These are phyloP conservation scores for Circinella umbellata DNA, from an alignment of 371 early-diverging fungal genomes.

Conservation along the genomic window DNA sequence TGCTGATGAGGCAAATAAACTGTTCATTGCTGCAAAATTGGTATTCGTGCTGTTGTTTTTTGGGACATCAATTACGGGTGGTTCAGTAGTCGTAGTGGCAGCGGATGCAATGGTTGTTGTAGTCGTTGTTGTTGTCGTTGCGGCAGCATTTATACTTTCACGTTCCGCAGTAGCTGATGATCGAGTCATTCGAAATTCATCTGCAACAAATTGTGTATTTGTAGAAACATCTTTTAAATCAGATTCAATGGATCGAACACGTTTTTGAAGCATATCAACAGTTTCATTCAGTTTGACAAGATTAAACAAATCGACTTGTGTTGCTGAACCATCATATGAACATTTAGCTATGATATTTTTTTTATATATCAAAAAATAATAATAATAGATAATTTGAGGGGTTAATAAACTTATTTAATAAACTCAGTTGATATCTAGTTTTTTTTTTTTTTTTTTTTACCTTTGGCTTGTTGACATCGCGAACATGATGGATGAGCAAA, in stretches of 20 bases:
- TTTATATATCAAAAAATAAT: too few relatives aligned
- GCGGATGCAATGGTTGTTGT: too few relatives aligned
- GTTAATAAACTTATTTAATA: too few relatives aligned
- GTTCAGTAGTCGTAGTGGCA: too few relatives aligned
- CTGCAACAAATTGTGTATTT: conserved; percentile 24
- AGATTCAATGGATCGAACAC: conserved; percentile 30
- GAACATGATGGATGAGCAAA: conserved; percentile 55
- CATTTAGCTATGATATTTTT: conserved; percentile 19
- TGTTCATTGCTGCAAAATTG: conserved; percentile 4
- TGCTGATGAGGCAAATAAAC: conserved; percentile 10
- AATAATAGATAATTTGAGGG: too few relatives aligned
- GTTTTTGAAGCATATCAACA: conserved; percentile 32
- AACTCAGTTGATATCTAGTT: neutral
- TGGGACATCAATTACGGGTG: too few relatives aligned
- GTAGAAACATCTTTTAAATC: conserved; percentile 27
- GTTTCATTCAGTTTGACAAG: conserved; percentile 35
- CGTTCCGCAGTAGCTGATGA: neutral
- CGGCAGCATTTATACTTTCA: neutral
- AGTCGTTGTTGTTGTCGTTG: too few relatives aligned
- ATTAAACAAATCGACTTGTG: conserved; percentile 40
- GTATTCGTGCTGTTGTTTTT: neutral
- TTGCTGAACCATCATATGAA: conserved; percentile 35
- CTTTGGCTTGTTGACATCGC: conserved; percentile 51
- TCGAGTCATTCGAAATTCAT: conserved; percentile 26
- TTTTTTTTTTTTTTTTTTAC: conserved; percentile 26